Evolutionary conservation across 2,329 filamentous ascomycete genomes (phyloP), one percentile per base, ranked within the genome.

Genomic region (Gyromitra esculenta): DNA sequence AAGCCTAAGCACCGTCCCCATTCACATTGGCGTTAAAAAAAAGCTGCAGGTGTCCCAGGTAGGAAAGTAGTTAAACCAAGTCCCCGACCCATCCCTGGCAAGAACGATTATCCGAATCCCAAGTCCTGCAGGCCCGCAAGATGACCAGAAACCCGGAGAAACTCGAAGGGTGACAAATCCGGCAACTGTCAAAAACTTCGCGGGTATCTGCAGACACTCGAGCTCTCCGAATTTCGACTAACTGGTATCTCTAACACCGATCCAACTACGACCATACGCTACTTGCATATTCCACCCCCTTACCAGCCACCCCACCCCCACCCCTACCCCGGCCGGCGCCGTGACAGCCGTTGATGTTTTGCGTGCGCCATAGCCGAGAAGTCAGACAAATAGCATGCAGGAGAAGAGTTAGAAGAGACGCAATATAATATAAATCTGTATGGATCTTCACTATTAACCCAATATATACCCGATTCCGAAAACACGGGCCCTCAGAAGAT

Each of bases 291-390:
- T 37, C 31, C 25, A 13, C 56, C 56, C 56, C 56, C 35, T 60
- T 60, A 39, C 64, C 13, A 50, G 21, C 21, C 43, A 35, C 43
- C 62, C 11, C 39, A 11, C 21, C 60, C 43, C n/a, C 50, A n/a
- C 18, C 8, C 5, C 25, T 31, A 31, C 25, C 2, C 25, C 25
- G 25, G 25, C 50, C 35, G 7, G 52, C 50, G 37, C n/a, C 35
- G 31, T 56, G 21, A 52, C 69, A 65, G 60, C 59, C 59, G 37
- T 63, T 66, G 48, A 66, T 13, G 31, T 52, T 66, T 37, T 56
- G 50, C 60, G 48, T 56, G 48, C 57, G 57, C 45, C 43, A 71
- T 71, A 71, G 31, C 69, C 50, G 59, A 65, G 69, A 48, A 65
- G 21, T 21, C 37, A 56, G 21, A 52, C n/a, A 48, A 15, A 56